A percentile compares a stretch with the other conserved stretches of the same genome.
phyloP scores from a whole-genome alignment of 1,139 yeast species.

The Candida sanyaensis region DNA sequence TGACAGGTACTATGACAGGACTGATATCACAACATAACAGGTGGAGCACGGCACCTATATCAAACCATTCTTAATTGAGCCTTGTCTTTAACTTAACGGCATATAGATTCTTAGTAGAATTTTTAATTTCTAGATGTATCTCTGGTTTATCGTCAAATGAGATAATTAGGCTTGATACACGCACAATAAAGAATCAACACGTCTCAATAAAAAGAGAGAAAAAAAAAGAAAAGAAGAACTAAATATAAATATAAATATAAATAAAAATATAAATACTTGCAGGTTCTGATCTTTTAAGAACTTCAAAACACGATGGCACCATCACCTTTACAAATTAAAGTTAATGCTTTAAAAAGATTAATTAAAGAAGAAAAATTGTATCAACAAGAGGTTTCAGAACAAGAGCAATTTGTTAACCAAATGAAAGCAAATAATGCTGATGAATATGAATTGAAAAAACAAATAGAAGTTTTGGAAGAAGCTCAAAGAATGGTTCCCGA shows the following conservation, averaged over 20 bases:
- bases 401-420: conserved; percentile 47
- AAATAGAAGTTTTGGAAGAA: conserved; percentile 63
- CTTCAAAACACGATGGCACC: conserved; percentile 61
- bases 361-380: conserved; percentile 72
- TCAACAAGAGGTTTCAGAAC: conserved; percentile 64
- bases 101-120: too few species aligned
- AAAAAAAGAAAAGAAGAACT: neutral
- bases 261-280: neutral
- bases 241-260: neutral
- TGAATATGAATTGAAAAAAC: conserved; percentile 71
- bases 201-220: too few species aligned
- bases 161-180: neutral
- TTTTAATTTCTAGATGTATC: too few species aligned
- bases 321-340: conserved; percentile 71
- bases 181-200: neutral
- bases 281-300: neutral
- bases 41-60: too few species aligned
- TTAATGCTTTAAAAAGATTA: conserved; percentile 71
- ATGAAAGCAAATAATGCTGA: conserved; percentile 53
- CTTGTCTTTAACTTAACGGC: too few species aligned
- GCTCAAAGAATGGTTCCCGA: conserved; percentile 70
- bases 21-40: too few species aligned
- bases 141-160: too few species aligned
- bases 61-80: too few species aligned
- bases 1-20: too few species aligned